phyloP scores from a whole-genome alignment of 164 flowering plant genomes.

The Macadamia tetraphylla region DNA sequence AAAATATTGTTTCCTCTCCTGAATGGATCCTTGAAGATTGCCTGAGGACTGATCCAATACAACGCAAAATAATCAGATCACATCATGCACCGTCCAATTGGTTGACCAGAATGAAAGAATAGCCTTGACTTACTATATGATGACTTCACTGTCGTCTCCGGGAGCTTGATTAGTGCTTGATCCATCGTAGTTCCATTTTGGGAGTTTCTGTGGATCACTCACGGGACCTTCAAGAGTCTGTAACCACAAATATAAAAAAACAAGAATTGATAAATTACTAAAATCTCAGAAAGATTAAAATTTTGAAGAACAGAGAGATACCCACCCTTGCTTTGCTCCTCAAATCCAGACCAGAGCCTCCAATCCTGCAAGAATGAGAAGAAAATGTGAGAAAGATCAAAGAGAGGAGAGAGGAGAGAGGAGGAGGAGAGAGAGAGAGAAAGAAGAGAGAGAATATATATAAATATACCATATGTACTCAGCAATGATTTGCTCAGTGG shows the following conservation, averaged over 20 bases:
- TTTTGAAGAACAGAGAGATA: constrained; percentile 3
- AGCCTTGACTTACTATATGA: constrained; percentile 58
- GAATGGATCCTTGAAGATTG: constrained; percentile 53
- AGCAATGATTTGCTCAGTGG: constrained; percentile 57
- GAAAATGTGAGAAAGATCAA: neutral
- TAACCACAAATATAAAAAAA: neutral
- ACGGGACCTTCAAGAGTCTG: constrained; percentile 22
- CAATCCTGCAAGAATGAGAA: constrained; percentile 36
- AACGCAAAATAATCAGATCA: neutral
- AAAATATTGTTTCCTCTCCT: constrained; percentile 44
- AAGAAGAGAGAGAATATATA: neutral
- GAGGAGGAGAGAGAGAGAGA: too few relatives aligned
- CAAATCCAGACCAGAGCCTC: constrained; percentile 64
- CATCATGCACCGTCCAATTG: neutral
- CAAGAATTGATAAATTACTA: neutral
- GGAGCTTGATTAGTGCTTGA: constrained; percentile 98
- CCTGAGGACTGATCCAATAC: constrained; percentile 42
- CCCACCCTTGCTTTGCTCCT: constrained; percentile 68
- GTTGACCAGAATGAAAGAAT: neutral
- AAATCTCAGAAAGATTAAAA: neutral
- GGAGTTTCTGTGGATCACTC: constrained; percentile 45
- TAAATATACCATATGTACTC: constrained; percentile 69
- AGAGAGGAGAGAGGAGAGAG: neutral
- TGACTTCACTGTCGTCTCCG: constrained; percentile 95
- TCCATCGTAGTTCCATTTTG: constrained; percentile 98